phyloP scores from a whole-genome alignment of 441 rosid genomes.

The Populus tomentosa region DNA sequence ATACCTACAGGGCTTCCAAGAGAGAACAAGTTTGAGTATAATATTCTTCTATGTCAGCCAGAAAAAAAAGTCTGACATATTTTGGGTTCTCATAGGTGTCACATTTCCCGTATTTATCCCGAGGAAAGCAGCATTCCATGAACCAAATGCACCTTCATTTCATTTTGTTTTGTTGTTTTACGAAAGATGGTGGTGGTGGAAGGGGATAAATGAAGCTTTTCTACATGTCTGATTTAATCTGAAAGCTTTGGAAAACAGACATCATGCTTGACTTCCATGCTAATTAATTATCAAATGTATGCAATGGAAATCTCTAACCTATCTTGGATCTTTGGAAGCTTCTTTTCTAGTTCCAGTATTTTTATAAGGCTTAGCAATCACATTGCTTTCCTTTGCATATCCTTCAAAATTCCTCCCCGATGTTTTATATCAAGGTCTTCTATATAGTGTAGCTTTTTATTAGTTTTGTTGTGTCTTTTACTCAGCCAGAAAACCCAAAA shows the following conservation, averaged over 20 bases:
- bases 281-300: background rate
- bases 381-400: background rate
- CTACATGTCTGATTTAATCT: background rate
- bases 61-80: background rate
- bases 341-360: background rate
- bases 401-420: background rate
- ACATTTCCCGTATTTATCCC: background rate
- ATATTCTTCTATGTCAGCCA: background rate
- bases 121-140: background rate
- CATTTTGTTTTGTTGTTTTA: background rate
- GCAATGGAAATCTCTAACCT: background rate
- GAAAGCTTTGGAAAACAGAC: background rate
- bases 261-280: background rate
- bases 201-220: background rate
- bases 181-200: background rate
- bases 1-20: background rate
- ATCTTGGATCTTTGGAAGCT: background rate
- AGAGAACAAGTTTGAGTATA: background rate
- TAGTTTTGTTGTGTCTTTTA: too few species aligned
- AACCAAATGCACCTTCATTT: background rate
- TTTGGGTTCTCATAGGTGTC: background rate
- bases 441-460: too few species aligned
- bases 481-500: background rate
- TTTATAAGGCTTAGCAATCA: background rate
- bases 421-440: background rate